phyloP scores from a whole-genome alignment of 352 stramenopile species.

The Phytophthora pini region DNA sequence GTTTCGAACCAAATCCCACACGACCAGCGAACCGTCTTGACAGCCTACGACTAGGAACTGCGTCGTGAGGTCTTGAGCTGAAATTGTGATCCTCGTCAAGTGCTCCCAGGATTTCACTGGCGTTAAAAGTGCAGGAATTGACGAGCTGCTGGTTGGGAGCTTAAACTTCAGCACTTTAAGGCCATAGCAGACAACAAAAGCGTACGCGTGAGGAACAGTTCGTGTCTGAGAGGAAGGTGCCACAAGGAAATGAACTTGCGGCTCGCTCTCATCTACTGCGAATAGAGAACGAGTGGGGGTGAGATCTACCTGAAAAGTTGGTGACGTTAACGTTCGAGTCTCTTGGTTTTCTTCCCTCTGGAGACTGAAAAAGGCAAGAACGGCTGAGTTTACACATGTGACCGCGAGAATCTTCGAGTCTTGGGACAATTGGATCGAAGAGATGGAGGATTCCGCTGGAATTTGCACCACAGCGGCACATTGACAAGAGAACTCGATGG shows the following conservation, averaged over 20 bases:
- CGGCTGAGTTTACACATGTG: slow-evolving; percentile 6
- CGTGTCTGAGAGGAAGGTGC: slow-evolving; percentile 14
- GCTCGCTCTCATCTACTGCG: slow-evolving; percentile 1
- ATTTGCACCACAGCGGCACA: slow-evolving; percentile 18
- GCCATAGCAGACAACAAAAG: slow-evolving; percentile 42
- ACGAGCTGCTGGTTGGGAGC: slow-evolving; percentile 11
- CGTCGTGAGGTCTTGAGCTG: slow-evolving; percentile 48
- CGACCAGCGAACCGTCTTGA: slow-evolving; percentile 47
- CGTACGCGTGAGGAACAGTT: slow-evolving; percentile 26
- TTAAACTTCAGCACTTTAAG: slow-evolving; percentile 47
- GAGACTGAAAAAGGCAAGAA: slow-evolving; percentile 19
- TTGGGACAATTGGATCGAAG: slow-evolving; percentile 33
- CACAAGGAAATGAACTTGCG: slow-evolving; percentile 34
- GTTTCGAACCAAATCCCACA: slow-evolving; percentile 66
- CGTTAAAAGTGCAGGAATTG: slow-evolving; percentile 2
- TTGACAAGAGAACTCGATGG: slow-evolving; percentile 11
- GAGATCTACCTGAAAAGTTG: slow-evolving; percentile 26
- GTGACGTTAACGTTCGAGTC: slow-evolving; percentile 3
- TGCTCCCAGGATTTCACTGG: slow-evolving; percentile 42
- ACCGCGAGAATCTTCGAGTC: slow-evolving; percentile 36
- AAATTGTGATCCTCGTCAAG: slow-evolving; percentile 45
- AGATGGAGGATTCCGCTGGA: slow-evolving; percentile 1
- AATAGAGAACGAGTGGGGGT: slow-evolving; percentile 14
- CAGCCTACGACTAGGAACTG: slow-evolving; percentile 57
- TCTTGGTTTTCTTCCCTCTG: slow-evolving; percentile 1